Conservation (phyloP, 768 basidiomycete genomes). For the Trametes elegans region DNA sequence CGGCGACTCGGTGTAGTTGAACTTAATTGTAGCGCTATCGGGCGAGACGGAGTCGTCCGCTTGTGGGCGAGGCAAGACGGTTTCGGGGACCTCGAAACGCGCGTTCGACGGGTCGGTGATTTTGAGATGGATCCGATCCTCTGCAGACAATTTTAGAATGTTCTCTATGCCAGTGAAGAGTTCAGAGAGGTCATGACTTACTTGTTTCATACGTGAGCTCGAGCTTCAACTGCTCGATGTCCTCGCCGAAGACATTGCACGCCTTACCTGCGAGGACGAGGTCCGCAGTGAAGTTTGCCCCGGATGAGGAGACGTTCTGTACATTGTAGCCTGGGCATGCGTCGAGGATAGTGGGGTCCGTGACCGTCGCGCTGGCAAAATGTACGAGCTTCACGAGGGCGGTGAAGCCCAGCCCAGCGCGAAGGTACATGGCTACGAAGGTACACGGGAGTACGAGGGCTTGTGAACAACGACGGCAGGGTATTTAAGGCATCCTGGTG, state of each 20-base stretch:
- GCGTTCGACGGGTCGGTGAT: constrained; percentile 48
- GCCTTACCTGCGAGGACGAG: constrained; percentile 49
- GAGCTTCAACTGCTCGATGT: constrained; percentile 46
- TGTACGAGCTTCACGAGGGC: constrained; percentile 5
- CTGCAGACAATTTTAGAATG: no score
- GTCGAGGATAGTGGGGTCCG: constrained; percentile 39
- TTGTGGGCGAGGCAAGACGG: constrained; percentile 55
- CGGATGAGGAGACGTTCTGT: constrained; percentile 39
- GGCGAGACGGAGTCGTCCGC: constrained; percentile 26
- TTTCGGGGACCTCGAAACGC: constrained; percentile 66
- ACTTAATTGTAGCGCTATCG: constrained; percentile 44
- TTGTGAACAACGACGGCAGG: background rate
- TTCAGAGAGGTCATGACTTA: constrained; percentile 24
- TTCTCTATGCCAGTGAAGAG: no score
- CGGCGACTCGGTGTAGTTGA: constrained; percentile 57
- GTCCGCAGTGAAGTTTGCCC: constrained; percentile 46
- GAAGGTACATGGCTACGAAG: constrained; percentile 6
- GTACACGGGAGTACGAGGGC: background rate
- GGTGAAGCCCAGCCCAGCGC: constrained; percentile 3
- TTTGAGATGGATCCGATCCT: constrained; percentile 65
- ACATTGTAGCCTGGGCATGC: constrained; percentile 62
- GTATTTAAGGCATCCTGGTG: background rate
- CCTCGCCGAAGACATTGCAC: constrained; percentile 61
- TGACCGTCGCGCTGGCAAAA: constrained; percentile 21
- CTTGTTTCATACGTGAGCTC: constrained; percentile 60